Evolutionary conservation across 2,329 filamentous ascomycete genomes (phyloP).

Genomic region (Xylariaceae sp.): DNA sequence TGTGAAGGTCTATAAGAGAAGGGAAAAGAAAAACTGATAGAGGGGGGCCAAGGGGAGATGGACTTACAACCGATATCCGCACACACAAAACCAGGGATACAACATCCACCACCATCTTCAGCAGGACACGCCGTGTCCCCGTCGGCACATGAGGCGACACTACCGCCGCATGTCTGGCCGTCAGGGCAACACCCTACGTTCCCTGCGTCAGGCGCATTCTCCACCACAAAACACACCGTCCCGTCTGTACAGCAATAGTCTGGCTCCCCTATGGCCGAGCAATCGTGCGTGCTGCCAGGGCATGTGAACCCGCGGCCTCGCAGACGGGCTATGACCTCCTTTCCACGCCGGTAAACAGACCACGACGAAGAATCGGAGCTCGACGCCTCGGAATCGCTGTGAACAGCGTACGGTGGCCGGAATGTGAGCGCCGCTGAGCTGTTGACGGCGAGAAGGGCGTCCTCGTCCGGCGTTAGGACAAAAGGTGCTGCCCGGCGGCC

Average conservation of each 20-base stretch:
- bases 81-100: slow-evolving; percentile 65
- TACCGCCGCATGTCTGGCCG: slow-evolving; percentile 58
- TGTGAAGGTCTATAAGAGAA: background rate
- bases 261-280: slow-evolving; percentile 56
- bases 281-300: slow-evolving; percentile 60
- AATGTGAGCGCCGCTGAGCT: slow-evolving; percentile 35
- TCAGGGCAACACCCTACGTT: slow-evolving; percentile 70
- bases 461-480: slow-evolving; percentile 26
- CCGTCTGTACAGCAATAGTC: slow-evolving; percentile 67
- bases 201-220: slow-evolving; percentile 54
- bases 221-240: slow-evolving; percentile 60
- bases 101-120: slow-evolving; percentile 67
- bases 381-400: slow-evolving; percentile 31
- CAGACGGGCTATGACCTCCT: slow-evolving; percentile 43
- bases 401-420: slow-evolving; percentile 48
- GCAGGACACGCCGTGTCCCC: slow-evolving; percentile 61
- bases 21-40: background rate
- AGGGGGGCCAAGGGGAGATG: background rate
- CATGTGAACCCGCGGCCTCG: slow-evolving; percentile 58
- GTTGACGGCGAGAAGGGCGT: slow-evolving; percentile 29
- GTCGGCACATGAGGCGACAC: slow-evolving; percentile 54
- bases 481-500: slow-evolving; percentile 28
- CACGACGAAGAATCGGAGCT: slow-evolving; percentile 14
- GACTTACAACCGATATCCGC: slow-evolving; percentile 62
- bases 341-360: slow-evolving; percentile 39